phyloP scores from a whole-genome alignment of 2,329 filamentous ascomycete genomes.

The Boeremia lycopersici region DNA sequence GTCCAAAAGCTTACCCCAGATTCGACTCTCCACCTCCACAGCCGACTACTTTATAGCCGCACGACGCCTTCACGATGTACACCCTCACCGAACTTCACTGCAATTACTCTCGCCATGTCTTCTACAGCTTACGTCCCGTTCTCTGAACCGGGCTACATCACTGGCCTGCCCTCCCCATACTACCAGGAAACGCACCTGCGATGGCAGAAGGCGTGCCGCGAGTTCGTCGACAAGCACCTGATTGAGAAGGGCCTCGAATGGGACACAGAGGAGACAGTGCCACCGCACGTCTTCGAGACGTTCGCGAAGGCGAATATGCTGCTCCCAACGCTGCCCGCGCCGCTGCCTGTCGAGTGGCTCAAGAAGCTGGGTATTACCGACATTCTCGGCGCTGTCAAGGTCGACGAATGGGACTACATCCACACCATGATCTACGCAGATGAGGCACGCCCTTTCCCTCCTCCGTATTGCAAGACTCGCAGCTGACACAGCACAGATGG shows the following conservation, averaged over 20 bases:
- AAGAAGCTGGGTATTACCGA: constrained; percentile 69
- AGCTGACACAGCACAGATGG: constrained; percentile 55
- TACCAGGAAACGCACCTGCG: constrained; percentile 68
- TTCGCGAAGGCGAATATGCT: constrained; percentile 73
- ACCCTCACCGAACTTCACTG: background rate
- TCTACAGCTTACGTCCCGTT: constrained; percentile 62
- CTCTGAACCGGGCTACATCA: constrained; percentile 74
- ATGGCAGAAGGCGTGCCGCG: constrained; percentile 72
- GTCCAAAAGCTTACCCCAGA: constrained; percentile 15
- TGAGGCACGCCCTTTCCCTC: constrained; percentile 53
- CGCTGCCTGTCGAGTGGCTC: constrained; percentile 71
- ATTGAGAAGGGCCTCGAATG: constrained; percentile 69
- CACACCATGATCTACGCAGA: constrained; percentile 74
- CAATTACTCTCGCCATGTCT: constrained; percentile 28
- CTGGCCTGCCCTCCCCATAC: constrained; percentile 73
- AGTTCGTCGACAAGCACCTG: constrained; percentile 69
- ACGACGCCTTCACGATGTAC: background rate
- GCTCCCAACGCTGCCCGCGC: constrained; percentile 71
- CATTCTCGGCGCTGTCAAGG: constrained; percentile 67
- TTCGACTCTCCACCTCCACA: constrained; percentile 7
- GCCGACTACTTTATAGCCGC: constrained; percentile 1
- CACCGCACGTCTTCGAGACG: constrained; percentile 66
- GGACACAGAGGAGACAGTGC: constrained; percentile 69
- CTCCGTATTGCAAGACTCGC: background rate
- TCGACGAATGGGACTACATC: constrained; percentile 76